A percentile compares a stretch with the other conserved stretches of the same genome.
phyloP scores from a whole-genome alignment of 2,329 filamentous ascomycete species.

The Teratosphaeria pseudoeucalypti region DNA sequence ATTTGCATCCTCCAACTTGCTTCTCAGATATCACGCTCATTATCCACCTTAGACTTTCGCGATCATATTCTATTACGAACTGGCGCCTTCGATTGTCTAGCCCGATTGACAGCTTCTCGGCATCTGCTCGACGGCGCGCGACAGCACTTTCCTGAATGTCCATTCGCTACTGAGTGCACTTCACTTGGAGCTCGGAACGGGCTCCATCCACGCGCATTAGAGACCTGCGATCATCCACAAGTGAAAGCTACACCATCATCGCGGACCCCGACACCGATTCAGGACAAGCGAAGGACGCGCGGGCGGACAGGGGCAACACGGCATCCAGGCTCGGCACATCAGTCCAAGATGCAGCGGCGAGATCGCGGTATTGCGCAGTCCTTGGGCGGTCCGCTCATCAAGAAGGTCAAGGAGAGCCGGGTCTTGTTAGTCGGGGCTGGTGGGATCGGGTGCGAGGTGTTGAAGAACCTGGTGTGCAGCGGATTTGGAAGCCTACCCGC shows the following conservation, averaged over 20 bases:
- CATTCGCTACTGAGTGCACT: background rate
- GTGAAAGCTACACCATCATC: background rate
- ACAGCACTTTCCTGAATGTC: background rate
- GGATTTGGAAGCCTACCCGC: constrained; percentile 55
- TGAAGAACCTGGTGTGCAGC: constrained; percentile 88
- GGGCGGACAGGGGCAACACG: background rate
- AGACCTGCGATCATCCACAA: background rate
- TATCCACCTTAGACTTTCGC: background rate
- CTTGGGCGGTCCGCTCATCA: background rate
- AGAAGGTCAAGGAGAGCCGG: constrained; percentile 21
- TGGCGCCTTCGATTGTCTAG: background rate
- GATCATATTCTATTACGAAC: background rate
- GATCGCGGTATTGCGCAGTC: constrained; percentile 1
- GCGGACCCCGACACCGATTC: background rate
- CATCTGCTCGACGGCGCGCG: background rate
- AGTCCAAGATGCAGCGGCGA: constrained; percentile 5
- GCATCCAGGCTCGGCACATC: background rate
- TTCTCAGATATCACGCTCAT: background rate
- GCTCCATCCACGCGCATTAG: background rate
- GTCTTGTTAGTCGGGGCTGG: constrained; percentile 90
- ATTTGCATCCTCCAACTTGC: background rate
- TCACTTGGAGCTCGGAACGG: background rate
- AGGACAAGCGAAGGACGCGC: background rate
- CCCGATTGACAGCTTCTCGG: background rate
- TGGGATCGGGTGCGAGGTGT: constrained; percentile 91